Evolutionary conservation across 805 yeast genomes (phyloP).

Genomic region (Schwanniomyces vanrijiae): DNA sequence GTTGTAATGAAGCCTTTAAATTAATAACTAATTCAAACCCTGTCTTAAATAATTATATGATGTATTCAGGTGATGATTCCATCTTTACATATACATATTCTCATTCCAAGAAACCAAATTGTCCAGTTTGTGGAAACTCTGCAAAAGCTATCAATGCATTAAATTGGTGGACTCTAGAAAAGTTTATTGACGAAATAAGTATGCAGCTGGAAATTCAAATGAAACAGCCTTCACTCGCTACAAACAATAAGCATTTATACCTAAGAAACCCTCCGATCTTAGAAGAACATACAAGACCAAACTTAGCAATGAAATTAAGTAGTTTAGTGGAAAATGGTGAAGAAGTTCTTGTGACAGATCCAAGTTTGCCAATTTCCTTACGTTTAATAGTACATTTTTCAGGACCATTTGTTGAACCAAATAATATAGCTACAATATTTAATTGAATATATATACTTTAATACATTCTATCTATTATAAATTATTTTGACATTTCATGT

Average conservation of each 20-base stretch:
- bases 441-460: not conserved
- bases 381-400: conserved; percentile 20
- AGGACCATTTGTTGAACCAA: conserved; percentile 26
- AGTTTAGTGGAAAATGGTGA: conserved; percentile 43
- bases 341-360: conserved; percentile 55
- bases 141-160: conserved; percentile 24
- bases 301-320: conserved; percentile 33
- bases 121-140: conserved; percentile 72
- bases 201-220: conserved; percentile 32
- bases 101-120: conserved; percentile 57
- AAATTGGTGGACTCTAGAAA: conserved; percentile 36
- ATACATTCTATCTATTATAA: not conserved
- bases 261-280: conserved; percentile 48
- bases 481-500: conserved; percentile 46
- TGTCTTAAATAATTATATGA: conserved; percentile 71
- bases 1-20: conserved; percentile 85
- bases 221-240: conserved; percentile 47
- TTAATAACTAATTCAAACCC: conserved; percentile 71
- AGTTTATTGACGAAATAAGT: conserved; percentile 42
- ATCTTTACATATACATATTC: conserved; percentile 72
- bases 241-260: conserved; percentile 40
- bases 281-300: conserved; percentile 45
- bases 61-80: conserved; percentile 82
- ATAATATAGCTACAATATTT: conserved; percentile 1
- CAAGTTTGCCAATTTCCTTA: conserved; percentile 47